Percentiles rank a stretch among this genome's conserved stretches.
phyloP scores from a whole-genome alignment of 148 eudicot species.

The Fagopyrum tataricum region DNA sequence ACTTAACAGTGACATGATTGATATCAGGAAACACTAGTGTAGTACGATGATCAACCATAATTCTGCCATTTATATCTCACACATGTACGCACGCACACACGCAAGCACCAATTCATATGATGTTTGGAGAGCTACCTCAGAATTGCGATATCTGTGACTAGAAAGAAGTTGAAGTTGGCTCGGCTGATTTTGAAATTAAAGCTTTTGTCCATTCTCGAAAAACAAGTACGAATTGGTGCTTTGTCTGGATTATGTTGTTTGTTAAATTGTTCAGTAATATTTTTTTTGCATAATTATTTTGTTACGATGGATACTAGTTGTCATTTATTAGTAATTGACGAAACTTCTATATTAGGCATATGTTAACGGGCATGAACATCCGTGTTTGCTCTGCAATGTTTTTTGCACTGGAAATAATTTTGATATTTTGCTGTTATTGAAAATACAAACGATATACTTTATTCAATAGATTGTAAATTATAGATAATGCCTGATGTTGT shows the following conservation, averaged over 20 bases:
- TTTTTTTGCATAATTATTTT: not conserved
- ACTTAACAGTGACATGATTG: too few relatives aligned
- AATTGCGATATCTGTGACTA: constrained; percentile 44
- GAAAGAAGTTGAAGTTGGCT: constrained; percentile 58
- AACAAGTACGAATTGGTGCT: constrained; percentile 46
- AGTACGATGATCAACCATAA: too few relatives aligned
- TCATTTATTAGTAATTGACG: not conserved
- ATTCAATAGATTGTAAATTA: not conserved
- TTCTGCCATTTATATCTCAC: too few relatives aligned
- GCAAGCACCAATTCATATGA: too few relatives aligned
- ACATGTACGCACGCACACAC: too few relatives aligned
- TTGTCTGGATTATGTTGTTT: not conserved
- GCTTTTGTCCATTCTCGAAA: constrained; percentile 48
- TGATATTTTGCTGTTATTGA: not conserved
- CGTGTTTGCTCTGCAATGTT: not conserved
- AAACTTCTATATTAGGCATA: too few relatives aligned
- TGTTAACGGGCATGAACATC: too few relatives aligned
- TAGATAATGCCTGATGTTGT: not conserved
- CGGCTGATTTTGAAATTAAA: constrained; percentile 52
- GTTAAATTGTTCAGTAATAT: not conserved
- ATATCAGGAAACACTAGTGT: too few relatives aligned
- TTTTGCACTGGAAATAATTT: not conserved
- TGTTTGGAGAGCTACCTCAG: constrained; percentile 57
- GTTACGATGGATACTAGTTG: not conserved
- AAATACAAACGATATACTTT: not conserved